Conservation (phyloP, 2,329 filamentous ascomycete species). For the Pseudogymnoascus sp. region DNA sequence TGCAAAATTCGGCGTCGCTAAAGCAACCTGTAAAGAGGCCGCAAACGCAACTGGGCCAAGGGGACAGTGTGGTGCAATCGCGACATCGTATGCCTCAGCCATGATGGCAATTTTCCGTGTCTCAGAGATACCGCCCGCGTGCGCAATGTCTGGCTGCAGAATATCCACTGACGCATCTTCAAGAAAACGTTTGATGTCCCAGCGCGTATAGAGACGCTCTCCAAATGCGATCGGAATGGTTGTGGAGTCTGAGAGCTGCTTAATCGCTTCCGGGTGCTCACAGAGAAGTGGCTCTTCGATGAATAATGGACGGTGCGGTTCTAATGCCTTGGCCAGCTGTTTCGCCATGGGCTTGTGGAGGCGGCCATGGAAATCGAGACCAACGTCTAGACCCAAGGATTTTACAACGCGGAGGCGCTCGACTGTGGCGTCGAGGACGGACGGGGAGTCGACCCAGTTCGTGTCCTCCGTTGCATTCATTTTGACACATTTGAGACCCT, state of each 20-base stretch:
- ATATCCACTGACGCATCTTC: slow-evolving; percentile 45
- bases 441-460: slow-evolving; percentile 49
- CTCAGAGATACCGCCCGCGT: slow-evolving; percentile 48
- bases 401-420: slow-evolving; percentile 48
- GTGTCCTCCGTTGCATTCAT: slow-evolving; percentile 54
- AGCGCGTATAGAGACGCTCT: slow-evolving; percentile 46
- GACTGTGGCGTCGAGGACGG: slow-evolving; percentile 40
- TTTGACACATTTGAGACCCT: slow-evolving; percentile 42
- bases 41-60: slow-evolving; percentile 49
- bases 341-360: slow-evolving; percentile 54
- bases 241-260: slow-evolving; percentile 41
- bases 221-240: slow-evolving; percentile 47
- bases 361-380: slow-evolving; percentile 52
- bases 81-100: slow-evolving; percentile 48
- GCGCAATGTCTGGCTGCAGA: slow-evolving; percentile 47
- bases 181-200: slow-evolving; percentile 49
- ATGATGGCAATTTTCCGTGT: slow-evolving; percentile 45
- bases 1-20: slow-evolving; percentile 39
- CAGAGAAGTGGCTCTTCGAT: slow-evolving; percentile 59
- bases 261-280: slow-evolving; percentile 46
- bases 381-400: slow-evolving; percentile 46
- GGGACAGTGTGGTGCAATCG: slow-evolving; percentile 48
- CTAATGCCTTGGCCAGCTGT: slow-evolving; percentile 49
- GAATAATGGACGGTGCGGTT: slow-evolving; percentile 61
- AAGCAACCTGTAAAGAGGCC: slow-evolving; percentile 45